phyloP scores from a whole-genome alignment of 768 basidiomycete species.

The Panellus pusillus region DNA sequence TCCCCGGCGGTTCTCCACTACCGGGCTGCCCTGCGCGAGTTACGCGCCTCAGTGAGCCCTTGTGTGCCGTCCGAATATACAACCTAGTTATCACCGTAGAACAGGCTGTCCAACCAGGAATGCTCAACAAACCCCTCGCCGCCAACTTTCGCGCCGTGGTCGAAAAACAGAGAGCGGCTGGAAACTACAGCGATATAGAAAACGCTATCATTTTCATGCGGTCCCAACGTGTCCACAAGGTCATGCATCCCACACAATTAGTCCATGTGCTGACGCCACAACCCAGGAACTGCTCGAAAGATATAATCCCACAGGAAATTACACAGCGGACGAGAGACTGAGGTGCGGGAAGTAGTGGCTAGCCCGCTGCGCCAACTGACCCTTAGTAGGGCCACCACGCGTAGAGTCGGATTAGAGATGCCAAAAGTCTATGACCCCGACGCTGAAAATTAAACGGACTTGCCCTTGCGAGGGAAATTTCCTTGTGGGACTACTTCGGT shows the following conservation, averaged over 20 bases:
- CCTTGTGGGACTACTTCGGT: too few species aligned
- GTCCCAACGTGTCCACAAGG: conserved; percentile 78
- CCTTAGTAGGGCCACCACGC: conserved; percentile 61
- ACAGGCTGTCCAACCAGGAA: conserved; percentile 34
- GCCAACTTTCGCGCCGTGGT: conserved; percentile 56
- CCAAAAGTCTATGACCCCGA: conserved; percentile 46
- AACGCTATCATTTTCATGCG: conserved; percentile 66
- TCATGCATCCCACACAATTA: conserved; percentile 28
- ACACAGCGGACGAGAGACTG: conserved; percentile 78
- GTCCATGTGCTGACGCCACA: not conserved
- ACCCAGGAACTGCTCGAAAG: conserved; percentile 72
- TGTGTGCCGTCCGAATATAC: not conserved
- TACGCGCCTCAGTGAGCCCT: conserved; percentile 46
- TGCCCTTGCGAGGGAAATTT: too few species aligned
- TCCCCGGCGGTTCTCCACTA: conserved; percentile 41
- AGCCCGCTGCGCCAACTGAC: not conserved
- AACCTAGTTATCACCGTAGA: conserved; percentile 7
- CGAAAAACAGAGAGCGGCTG: conserved; percentile 36
- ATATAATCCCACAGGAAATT: conserved; percentile 84
- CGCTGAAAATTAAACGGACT: conserved; percentile 5
- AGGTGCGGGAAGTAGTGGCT: conserved; percentile 26
- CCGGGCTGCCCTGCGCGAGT: conserved; percentile 53
- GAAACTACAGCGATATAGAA: conserved; percentile 43
- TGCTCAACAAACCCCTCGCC: conserved; percentile 43
- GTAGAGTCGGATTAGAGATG: conserved; percentile 85